phyloP scores from a whole-genome alignment of 2,329 filamentous ascomycete genomes.

The Drechmeria coniospora region DNA sequence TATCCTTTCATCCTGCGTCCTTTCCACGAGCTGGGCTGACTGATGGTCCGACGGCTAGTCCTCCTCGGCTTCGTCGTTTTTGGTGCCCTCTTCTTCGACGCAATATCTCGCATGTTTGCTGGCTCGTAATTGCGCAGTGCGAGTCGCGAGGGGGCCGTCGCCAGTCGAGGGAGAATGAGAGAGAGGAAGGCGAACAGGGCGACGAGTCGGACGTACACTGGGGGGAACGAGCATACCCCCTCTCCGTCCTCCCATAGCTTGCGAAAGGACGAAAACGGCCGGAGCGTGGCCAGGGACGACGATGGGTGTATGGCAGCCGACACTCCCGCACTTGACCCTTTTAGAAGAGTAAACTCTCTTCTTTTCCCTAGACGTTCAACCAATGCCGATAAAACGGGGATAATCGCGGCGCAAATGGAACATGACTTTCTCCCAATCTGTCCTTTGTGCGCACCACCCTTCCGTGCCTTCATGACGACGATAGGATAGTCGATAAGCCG shows the following conservation, averaged over 20 bases:
- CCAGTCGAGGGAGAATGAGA: not conserved
- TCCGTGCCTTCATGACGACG: no score
- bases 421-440: not conserved
- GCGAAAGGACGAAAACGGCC: no score
- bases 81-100: constrained; percentile 44
- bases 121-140: constrained; percentile 8
- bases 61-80: constrained; percentile 46
- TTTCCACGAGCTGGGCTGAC: not conserved
- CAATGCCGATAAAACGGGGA: not conserved
- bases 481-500: no score
- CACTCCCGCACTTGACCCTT: no score
- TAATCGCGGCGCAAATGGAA: constrained; percentile 1
- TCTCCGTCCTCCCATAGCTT: no score
- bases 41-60: constrained; percentile 15
- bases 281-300: no score
- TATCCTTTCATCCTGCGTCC: not conserved
- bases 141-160: not conserved
- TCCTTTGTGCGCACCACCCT: not conserved
- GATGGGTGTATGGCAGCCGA: no score
- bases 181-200: not conserved
- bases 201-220: not conserved
- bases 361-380: no score
- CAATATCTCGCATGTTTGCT: constrained; percentile 36
- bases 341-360: no score
- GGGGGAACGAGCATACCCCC: not conserved